These are phyloP conservation scores for Leccinum aurantiacum DNA, from an alignment of 768 basidiomycete genomes.

Conservation along the genomic window DNA sequence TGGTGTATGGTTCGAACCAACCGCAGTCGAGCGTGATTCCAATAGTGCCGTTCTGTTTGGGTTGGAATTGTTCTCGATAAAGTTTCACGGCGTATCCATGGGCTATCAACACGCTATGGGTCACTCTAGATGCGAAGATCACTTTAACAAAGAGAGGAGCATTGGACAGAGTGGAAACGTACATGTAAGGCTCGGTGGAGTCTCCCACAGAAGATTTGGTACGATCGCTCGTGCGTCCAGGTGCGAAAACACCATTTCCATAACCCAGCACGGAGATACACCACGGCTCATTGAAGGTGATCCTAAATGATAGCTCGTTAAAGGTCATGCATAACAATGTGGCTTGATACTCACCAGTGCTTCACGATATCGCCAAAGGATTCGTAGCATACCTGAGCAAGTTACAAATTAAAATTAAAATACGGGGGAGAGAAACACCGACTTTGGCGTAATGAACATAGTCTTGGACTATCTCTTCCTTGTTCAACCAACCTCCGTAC, in stretches of 20 bases:
- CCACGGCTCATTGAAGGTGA: conserved; percentile 84
- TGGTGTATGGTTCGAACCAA: conserved; percentile 73
- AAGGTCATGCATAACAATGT: conserved; percentile 5
- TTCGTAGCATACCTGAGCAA: conserved; percentile 64
- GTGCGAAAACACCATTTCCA: conserved; percentile 71
- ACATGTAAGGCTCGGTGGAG: conserved; percentile 74
- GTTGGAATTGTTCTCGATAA: conserved; percentile 69
- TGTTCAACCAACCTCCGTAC: conserved; percentile 1
- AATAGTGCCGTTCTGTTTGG: conserved; percentile 62
- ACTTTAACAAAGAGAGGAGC: background rate
- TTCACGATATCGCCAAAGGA: conserved; percentile 78
- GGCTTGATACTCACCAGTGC: conserved; percentile 52
- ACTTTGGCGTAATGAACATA: conserved; percentile 62
- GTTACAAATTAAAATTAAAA: background rate
- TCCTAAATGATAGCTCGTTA: conserved; percentile 39
- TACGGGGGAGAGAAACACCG: background rate
- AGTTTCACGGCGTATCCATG: conserved; percentile 71
- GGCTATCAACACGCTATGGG: conserved; percentile 64
- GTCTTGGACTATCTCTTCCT: conserved; percentile 45
- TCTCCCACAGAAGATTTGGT: conserved; percentile 60
- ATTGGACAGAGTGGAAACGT: conserved; percentile 26
- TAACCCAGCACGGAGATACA: conserved; percentile 70
- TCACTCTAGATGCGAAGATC: conserved; percentile 47
- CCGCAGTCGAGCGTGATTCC: conserved; percentile 81
- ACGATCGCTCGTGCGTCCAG: conserved; percentile 69